Evolutionary conservation across 352 stramenopile species (phyloP).

Genomic region (Phytopythium helicoides): DNA sequence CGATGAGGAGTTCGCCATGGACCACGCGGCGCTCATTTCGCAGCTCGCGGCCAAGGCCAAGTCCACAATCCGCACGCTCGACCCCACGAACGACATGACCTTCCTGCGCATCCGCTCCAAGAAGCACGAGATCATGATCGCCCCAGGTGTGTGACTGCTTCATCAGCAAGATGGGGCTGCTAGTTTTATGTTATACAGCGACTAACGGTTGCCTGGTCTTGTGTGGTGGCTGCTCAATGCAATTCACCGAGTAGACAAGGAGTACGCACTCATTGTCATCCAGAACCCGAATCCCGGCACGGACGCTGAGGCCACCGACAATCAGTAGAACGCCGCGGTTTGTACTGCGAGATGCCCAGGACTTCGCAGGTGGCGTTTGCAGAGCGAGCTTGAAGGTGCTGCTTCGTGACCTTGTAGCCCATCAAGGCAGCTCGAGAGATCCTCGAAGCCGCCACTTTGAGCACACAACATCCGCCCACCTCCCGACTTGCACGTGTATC

Average conservation of each 20-base stretch:
- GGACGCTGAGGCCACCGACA: constrained; percentile 30
- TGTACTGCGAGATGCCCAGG: neutral
- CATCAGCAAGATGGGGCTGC: neutral
- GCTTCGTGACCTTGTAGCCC: too few relatives aligned
- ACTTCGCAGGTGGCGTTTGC: too few relatives aligned
- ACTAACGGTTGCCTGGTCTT: too few relatives aligned
- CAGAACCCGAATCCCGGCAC: constrained; percentile 83
- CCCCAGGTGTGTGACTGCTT: constrained; percentile 35
- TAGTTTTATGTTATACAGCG: neutral
- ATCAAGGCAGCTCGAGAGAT: too few relatives aligned
- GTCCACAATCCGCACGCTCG: constrained; percentile 88
- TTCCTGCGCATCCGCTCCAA: constrained; percentile 93
- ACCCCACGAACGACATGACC: constrained; percentile 92
- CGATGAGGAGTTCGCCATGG: constrained; percentile 85
- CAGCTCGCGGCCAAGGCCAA: constrained; percentile 90
- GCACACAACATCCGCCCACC: too few relatives aligned
- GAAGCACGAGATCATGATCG: constrained; percentile 95
- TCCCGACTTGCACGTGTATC: too few relatives aligned
- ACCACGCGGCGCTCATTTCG: constrained; percentile 86
- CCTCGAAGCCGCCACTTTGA: too few relatives aligned
- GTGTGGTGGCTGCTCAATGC: constrained; percentile 9
- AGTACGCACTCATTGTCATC: constrained; percentile 93
- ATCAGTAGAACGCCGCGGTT: constrained; percentile 9
- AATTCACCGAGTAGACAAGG: constrained; percentile 62
- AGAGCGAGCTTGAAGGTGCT: too few relatives aligned